Base-by-base conservation (phyloP, 148 eudicot genomes). In the Suaeda aralocaspica region DNA sequence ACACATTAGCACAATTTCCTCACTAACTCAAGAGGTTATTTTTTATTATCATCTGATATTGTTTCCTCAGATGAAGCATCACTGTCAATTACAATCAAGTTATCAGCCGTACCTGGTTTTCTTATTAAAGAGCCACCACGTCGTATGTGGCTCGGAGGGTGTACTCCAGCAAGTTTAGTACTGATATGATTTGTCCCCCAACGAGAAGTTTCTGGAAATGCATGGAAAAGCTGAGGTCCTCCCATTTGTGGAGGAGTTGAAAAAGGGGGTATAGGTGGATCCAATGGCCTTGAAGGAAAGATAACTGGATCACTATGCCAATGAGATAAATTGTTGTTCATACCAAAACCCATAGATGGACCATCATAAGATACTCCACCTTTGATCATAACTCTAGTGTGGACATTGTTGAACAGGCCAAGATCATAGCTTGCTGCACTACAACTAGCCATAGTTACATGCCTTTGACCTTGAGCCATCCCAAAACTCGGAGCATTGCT, bases 21-120 rank as follows among this genome's bases (percentile, higher is more conserved):
- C 0, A 0, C 64, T 34, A 66, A 50, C 59, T 72, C n/a, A 71
- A 45, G 28, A 30, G 72, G 72, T 64, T 34, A 48, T 55, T 66
- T 66, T 68, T 29, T 36, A n/a, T 36, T 79, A 50, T 82, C 86
- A 59, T 83, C 89, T 5, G 84, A 85, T 66, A 85, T 69, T 24
- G 89, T 85, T 73, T 79, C 89, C 73, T 83, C 89, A 1, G 89
- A 85, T 13, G 89, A 83, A 12, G 73, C 84, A 68, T 83, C 89
- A 42, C 89, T 83, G 30, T 85, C 74, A 63, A 85, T 76, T 42
- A 85, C 59, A 21, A 85, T 77, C 41, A 77, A 48, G 31, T 73
- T 74, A 42, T 77, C 51, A 5, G 72, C 15, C 33, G 6, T 52
- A 41, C 44, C 71, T 42, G 30, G 59, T 50, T 78, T 77, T 31